Conservation (phyloP, 2,329 filamentous ascomycete species). For the Calonectria pauciramosa region DNA sequence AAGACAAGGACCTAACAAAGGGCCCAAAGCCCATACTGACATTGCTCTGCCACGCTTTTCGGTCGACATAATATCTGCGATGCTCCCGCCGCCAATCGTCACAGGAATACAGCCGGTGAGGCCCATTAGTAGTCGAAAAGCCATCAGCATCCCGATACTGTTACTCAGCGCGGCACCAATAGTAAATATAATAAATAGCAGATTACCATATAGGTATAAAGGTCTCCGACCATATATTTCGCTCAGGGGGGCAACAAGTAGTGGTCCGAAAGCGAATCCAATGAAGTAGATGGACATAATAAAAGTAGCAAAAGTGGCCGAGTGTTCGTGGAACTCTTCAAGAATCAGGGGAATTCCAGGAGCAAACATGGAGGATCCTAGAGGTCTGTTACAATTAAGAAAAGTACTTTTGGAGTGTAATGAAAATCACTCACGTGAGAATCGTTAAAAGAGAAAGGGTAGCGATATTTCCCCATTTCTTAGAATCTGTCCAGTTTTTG, state of each 20-base stretch:
- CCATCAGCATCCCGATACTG: slow-evolving; percentile 72
- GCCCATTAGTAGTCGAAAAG: slow-evolving; percentile 73
- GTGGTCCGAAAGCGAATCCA: slow-evolving; percentile 69
- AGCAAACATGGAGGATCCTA: slow-evolving; percentile 47
- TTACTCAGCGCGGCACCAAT: slow-evolving; percentile 61
- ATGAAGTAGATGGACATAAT: slow-evolving; percentile 62
- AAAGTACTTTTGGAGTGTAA: too few relatives aligned
- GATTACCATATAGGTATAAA: slow-evolving; percentile 52
- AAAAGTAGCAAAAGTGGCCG: slow-evolving; percentile 56
- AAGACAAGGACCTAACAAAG: slow-evolving; percentile 69
- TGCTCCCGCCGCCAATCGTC: slow-evolving; percentile 75
- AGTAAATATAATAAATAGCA: slow-evolving; percentile 68
- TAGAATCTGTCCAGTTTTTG: slow-evolving; percentile 72
- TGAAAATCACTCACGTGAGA: too few relatives aligned
- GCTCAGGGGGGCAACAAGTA: slow-evolving; percentile 73
- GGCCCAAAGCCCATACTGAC: slow-evolving; percentile 74
- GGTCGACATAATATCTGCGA: slow-evolving; percentile 73
- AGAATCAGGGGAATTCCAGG: slow-evolving; percentile 60
- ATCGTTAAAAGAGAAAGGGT: background rate
- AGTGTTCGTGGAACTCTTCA: slow-evolving; percentile 56
- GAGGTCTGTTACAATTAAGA: too few relatives aligned
- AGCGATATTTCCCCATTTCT: slow-evolving; percentile 52
- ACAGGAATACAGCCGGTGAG: slow-evolving; percentile 73
- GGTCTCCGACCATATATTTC: slow-evolving; percentile 71
- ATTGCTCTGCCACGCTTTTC: slow-evolving; percentile 74